Percentiles rank a stretch among this genome's conserved stretches.
phyloP scores from a whole-genome alignment of 441 rosid species.

The Corymbia calophylla region DNA sequence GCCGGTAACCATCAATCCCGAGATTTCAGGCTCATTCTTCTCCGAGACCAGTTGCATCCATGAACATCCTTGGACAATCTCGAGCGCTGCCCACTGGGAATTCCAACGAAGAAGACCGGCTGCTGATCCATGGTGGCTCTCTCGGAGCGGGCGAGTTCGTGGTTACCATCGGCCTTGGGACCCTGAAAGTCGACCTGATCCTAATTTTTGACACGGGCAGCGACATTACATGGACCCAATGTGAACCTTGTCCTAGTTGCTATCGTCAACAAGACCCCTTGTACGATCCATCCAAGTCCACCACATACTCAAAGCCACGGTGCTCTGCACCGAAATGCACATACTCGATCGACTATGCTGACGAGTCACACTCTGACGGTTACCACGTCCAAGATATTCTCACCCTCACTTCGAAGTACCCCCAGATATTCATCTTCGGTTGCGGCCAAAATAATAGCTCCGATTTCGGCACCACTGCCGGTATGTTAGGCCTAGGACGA shows the following conservation, averaged over 20 bases:
- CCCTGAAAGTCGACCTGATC: neutral
- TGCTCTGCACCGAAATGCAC: neutral
- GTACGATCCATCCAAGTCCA: slow-evolving; percentile 13
- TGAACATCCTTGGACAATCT: neutral
- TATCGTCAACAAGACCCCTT: neutral
- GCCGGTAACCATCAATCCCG: neutral
- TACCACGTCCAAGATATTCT: slow-evolving; percentile 5
- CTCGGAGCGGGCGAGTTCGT: neutral
- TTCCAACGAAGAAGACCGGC: neutral
- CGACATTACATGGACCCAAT: neutral
- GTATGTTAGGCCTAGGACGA: slow-evolving; percentile 14
- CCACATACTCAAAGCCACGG: neutral
- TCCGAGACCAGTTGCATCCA: neutral
- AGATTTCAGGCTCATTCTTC: neutral
- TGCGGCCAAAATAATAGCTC: neutral
- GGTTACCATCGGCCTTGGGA: neutral
- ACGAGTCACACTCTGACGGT: neutral
- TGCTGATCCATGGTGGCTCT: neutral
- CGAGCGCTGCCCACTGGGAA: neutral
- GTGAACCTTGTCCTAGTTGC: neutral
- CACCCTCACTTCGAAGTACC: neutral
- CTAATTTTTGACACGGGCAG: neutral
- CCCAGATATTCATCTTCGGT: slow-evolving; percentile 3
- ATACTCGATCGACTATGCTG: neutral
- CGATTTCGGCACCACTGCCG: neutral